Conservation (phyloP, 306 rosid species). For the Sicyos baderoa region DNA sequence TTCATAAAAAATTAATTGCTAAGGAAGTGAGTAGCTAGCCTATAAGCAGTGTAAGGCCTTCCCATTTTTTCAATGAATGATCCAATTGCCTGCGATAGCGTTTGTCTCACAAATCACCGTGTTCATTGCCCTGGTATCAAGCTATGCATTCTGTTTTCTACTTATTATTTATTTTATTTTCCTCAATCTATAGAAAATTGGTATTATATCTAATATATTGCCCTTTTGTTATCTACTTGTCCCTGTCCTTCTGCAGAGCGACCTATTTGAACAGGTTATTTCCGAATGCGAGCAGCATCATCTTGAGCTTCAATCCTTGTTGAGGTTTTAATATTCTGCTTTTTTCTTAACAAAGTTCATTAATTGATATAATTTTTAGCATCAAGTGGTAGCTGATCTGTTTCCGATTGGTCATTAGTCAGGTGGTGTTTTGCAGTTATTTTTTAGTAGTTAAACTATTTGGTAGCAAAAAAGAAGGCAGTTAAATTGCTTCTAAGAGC, state of each 20-base stretch:
- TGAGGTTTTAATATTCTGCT: conserved; percentile 27
- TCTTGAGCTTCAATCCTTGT: conserved; percentile 37
- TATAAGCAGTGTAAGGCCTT: too few species aligned
- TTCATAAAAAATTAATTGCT: too few species aligned
- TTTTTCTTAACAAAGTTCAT: background rate
- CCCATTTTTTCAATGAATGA: too few species aligned
- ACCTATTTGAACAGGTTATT: conserved; percentile 38
- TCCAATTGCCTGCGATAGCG: background rate
- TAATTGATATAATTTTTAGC: background rate
- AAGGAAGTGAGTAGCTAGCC: too few species aligned
- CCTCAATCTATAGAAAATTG: background rate
- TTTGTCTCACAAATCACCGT: conserved; percentile 1
- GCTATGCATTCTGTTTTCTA: background rate
- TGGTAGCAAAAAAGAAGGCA: background rate
- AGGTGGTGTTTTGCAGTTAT: background rate
- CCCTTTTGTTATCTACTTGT: conserved; percentile 2
- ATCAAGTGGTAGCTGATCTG: background rate
- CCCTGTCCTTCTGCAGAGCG: conserved; percentile 24
- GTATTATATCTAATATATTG: background rate
- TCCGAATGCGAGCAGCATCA: conserved; percentile 46
- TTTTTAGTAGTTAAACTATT: background rate
- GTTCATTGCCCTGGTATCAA: background rate
- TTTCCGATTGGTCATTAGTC: background rate
- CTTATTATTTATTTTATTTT: background rate
- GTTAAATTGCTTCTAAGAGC: background rate